These are phyloP conservation scores for Grosmannia huntii DNA, from an alignment of 2,329 filamentous ascomycete species.

Conservation along the genomic window DNA sequence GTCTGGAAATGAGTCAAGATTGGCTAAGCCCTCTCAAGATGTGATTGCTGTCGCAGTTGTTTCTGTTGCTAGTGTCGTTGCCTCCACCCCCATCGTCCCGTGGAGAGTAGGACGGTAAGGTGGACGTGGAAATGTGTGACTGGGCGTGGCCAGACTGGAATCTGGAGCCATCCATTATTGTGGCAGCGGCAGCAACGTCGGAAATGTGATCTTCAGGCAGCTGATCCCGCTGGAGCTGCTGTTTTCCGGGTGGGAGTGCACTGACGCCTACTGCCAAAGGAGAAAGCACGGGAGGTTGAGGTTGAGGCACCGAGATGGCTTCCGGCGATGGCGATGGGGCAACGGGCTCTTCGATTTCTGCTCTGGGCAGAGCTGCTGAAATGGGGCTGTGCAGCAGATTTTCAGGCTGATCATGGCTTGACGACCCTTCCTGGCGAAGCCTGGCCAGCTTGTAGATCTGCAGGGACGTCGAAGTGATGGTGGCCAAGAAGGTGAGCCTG, in stretches of 20 bases:
- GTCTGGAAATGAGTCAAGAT: neutral
- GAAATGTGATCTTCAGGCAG: neutral
- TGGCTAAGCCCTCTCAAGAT: neutral
- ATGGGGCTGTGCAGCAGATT: neutral
- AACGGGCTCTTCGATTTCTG: neutral
- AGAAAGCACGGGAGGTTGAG: neutral
- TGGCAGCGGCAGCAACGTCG: neutral
- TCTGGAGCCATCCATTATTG: neutral
- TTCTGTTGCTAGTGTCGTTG: neutral
- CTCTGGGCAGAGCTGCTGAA: neutral
- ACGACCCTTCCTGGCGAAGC: neutral
- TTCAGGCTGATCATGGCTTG: neutral
- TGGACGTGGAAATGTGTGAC: neutral
- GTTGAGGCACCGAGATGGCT: neutral
- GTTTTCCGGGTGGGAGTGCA: neutral
- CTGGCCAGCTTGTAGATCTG: neutral
- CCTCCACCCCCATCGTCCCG: neutral
- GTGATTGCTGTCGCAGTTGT: neutral
- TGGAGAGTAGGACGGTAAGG: neutral
- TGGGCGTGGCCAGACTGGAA: neutral
- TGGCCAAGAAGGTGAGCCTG: slow-evolving; percentile 2
- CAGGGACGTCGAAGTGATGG: neutral
- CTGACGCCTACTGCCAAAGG: neutral
- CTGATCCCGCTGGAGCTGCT: neutral
- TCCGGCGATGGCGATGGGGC: neutral